These are phyloP conservation scores for Macrocybe sp. DNA, from an alignment of 1,284 basidiomycete genomes.

Conservation along the genomic window DNA sequence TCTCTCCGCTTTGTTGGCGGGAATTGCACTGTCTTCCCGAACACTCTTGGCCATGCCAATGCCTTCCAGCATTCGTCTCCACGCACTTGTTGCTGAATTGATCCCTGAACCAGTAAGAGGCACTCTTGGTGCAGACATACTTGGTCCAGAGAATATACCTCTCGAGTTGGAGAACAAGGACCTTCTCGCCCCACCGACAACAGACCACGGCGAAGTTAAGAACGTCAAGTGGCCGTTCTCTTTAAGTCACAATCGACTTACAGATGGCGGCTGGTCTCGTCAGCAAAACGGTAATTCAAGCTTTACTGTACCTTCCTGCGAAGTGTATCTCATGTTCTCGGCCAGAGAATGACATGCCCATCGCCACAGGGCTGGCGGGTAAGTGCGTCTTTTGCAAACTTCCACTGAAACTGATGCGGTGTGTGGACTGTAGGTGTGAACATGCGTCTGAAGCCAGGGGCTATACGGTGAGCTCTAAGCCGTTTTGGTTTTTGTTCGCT, in stretches of 20 bases:
- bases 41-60: no score
- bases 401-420: not conserved
- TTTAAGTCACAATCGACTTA: constrained; percentile 48
- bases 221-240: constrained; percentile 61
- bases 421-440: constrained; percentile 34
- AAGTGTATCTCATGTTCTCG: not conserved
- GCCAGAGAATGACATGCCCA: constrained; percentile 36
- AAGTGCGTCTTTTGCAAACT: not conserved
- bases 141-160: constrained; percentile 45
- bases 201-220: constrained; percentile 35
- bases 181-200: constrained; percentile 45
- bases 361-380: constrained; percentile 33
- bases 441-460: constrained; percentile 53
- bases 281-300: constrained; percentile 41
- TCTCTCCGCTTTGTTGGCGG: no score
- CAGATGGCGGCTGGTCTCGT: constrained; percentile 54
- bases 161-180: constrained; percentile 47
- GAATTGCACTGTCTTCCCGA: no score
- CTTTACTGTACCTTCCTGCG: not conserved
- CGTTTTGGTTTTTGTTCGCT: not conserved
- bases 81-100: not conserved
- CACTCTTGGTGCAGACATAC: constrained; percentile 25
- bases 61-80: no score
- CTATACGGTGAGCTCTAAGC: constrained; percentile 34
- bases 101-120: constrained; percentile 20